Evolutionary conservation across 768 basidiomycete genomes (phyloP), one percentile per base, ranked within the genome.

Genomic region (Mycena galericulata): DNA sequence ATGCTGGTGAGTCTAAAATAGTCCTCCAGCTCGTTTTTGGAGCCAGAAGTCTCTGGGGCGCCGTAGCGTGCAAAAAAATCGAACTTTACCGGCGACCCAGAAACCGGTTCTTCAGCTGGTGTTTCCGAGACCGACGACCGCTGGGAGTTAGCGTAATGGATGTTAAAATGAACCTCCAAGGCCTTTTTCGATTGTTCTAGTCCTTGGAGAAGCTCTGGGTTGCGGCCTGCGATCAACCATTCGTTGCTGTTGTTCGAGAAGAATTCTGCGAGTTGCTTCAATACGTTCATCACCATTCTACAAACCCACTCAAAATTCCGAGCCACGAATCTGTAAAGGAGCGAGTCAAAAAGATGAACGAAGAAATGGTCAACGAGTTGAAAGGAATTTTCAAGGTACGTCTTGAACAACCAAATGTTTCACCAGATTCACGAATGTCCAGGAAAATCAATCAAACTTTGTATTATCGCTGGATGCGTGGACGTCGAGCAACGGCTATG

Each of bases 401-500:
- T 51, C 10, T 53, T 24, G 30, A 6, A 49, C 26, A 12, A 26
- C 9, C n/a, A n/a, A n/a, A 29, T 30, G 14, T 38, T 38, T 34
- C 34, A 40, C 22, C 10, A n/a, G 11, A 5, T 15, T 38, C 4
- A 60, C 40, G 9, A 18, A 40, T 18, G 36, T 10, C 27, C 50
- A 62, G 50, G 61, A 53, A 51, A 63, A 63, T 41, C 11, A 30
- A 20, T 50, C 69, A 14, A 50, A 63, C 49, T 63, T 63, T 17
- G 18, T 30, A 3, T 17, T 80, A 4, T 79, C 76, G 0, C 69
- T 79, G 14, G 75, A 79, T 50, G 69, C 74, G 27, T 79, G 78
- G 78, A 78, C 78, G 0, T 78, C 79, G 3, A 73, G 68, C 51
- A 79, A 80, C 62, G 57, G 73, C 17, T 74, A 75, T 70, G 79